A percentile compares a stretch with the other conserved stretches of the same genome.
phyloP scores from a whole-genome alignment of 2,329 filamentous ascomycete species.

The Trichoderma lentiforme region DNA sequence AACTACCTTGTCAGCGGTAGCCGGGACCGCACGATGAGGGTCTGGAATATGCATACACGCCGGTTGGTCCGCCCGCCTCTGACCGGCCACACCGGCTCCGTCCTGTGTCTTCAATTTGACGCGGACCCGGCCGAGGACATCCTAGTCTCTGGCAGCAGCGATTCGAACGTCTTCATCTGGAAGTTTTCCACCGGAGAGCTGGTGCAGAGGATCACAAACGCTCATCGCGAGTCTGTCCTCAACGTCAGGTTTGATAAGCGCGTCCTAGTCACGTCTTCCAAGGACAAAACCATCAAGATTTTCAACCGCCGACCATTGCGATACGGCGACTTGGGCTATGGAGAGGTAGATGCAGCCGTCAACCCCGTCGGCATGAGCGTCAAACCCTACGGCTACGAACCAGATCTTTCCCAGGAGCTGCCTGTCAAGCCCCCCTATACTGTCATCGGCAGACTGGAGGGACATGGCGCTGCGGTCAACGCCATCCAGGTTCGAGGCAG shows the following conservation, averaged over 20 bases:
- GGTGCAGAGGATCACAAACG: constrained; percentile 69
- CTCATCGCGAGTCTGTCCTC: constrained; percentile 86
- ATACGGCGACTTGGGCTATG: constrained; percentile 57
- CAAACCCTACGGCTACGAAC: constrained; percentile 54
- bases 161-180: constrained; percentile 89
- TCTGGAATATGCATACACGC: constrained; percentile 84
- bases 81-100: constrained; percentile 75
- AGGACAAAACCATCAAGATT: constrained; percentile 94
- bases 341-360: constrained; percentile 36
- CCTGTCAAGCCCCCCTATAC: constrained; percentile 63
- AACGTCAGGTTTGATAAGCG: constrained; percentile 90
- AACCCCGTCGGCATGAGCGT: constrained; percentile 52
- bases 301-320: constrained; percentile 78
- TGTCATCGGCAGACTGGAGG: constrained; percentile 74
- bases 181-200: constrained; percentile 85
- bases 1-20: constrained; percentile 91
- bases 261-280: constrained; percentile 93
- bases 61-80: constrained; percentile 74
- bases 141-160: constrained; percentile 93
- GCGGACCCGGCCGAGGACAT: constrained; percentile 81
- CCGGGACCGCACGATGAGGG: constrained; percentile 78
- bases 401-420: constrained; percentile 44
- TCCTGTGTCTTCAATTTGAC: constrained; percentile 94
- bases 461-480: constrained; percentile 90
- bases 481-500: constrained; percentile 85